Percentiles rank a stretch among this genome's conserved stretches.
These are phyloP conservation scores for Veloporphyrellus conicus DNA, from an alignment of 1,284 basidiomycete genomes.

Conservation along the genomic window DNA sequence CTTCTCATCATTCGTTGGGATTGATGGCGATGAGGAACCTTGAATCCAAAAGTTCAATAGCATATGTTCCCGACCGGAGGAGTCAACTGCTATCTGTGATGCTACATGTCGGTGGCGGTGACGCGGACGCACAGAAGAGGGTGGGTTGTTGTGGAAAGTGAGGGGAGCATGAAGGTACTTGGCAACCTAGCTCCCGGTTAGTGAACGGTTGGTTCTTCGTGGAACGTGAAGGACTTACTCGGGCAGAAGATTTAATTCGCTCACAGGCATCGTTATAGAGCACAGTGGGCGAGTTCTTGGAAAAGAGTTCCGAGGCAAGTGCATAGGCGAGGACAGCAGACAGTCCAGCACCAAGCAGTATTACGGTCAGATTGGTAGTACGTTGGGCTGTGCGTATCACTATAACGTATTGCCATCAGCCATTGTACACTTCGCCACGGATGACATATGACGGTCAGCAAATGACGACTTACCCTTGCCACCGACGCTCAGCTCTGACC, in stretches of 20 bases:
- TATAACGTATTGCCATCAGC: constrained; percentile 4
- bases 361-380: constrained; percentile 79
- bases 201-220: neutral
- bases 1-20: constrained; percentile 34
- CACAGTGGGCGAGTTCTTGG: constrained; percentile 88
- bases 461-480: constrained; percentile 68
- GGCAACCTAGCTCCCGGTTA: constrained; percentile 46
- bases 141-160: constrained; percentile 73
- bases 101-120: constrained; percentile 76
- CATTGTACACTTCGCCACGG: neutral
- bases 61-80: constrained; percentile 72
- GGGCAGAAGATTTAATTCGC: constrained; percentile 69
- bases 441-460: neutral
- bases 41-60: constrained; percentile 75
- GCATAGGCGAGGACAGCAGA: constrained; percentile 82
- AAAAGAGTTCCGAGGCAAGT: constrained; percentile 85
- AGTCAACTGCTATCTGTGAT: constrained; percentile 68
- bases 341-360: constrained; percentile 77
- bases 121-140: constrained; percentile 62
- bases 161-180: constrained; percentile 63
- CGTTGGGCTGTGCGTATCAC: constrained; percentile 54
- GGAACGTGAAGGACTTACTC: constrained; percentile 42
- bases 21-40: constrained; percentile 41
- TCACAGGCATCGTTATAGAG: constrained; percentile 85
- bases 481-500: constrained; percentile 76